Base-by-base conservation (phyloP, 495 filamentous ascomycete species). In the Ramalina peruviana region DNA sequence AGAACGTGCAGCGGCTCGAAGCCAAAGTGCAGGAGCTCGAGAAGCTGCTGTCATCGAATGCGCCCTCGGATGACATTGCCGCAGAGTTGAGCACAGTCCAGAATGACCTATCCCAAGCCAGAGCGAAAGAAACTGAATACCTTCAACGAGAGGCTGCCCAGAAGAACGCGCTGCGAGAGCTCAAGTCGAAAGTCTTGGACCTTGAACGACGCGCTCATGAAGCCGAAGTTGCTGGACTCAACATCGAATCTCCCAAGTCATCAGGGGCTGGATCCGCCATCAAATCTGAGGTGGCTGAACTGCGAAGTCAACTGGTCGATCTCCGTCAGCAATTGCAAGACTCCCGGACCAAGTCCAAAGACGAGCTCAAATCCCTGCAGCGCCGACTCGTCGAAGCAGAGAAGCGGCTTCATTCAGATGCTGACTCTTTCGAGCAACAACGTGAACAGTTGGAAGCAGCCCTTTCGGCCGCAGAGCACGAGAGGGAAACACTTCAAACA, bases 141-240 rank as follows among this genome's bases (percentile, higher is more conserved):
- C 62, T 81, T 9, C 73, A 82, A 58, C 78, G 78, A 10, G 83
- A 86, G 54, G 68, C 72, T 16, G 61, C 74, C 13, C 76, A 80
- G 37, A 82, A 79, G 50, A 65, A 64, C 20, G 70, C 63, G 10
- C 63, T 73, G 13, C 75, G 75, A 39, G 67, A 65, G 23, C 71
- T 76, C 49, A 75, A 78, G 53, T 69, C 67, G 20, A 73, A 74
- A 21, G 69, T 83, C 33, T 62, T 64, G 23, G 64, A 72, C 33
- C 67, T 85, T 4, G 79, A 85, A 54, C 65, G 64, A 23, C 70
- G 79, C 16, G 59, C 82, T 12, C 71, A 79, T 46, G 69, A 76
- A 42, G 65, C 70, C 19, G 57, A 73, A 48, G 67, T 79, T 49
- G 67, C 66, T 49, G 75, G 70, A 33, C 67, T 72, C 51, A 58